phyloP scores from a whole-genome alignment of 257 asterid genomes.

The Eustoma russellianum region DNA sequence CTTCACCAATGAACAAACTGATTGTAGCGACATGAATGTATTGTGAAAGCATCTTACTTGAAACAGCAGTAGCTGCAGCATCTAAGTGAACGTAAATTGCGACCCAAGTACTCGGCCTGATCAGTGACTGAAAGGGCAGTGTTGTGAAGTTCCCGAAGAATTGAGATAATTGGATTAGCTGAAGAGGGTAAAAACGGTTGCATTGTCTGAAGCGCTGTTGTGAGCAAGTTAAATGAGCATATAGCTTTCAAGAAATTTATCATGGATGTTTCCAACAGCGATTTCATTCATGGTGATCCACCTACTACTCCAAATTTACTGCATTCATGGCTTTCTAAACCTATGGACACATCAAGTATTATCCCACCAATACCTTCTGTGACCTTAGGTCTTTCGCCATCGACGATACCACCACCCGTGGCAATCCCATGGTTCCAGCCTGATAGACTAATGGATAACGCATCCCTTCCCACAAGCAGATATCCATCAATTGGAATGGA shows the following conservation, averaged over 20 bases:
- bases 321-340: slow-evolving; percentile 72
- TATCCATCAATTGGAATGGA: slow-evolving; percentile 25
- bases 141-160: slow-evolving; percentile 42
- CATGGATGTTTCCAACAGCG: slow-evolving; percentile 52
- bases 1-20: too few species aligned
- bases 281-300: slow-evolving; percentile 31
- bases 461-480: slow-evolving; percentile 10
- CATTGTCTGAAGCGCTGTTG: slow-evolving; percentile 46
- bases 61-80: too few species aligned
- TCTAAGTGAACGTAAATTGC: slow-evolving; percentile 25
- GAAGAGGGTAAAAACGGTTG: slow-evolving; percentile 56
- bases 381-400: slow-evolving; percentile 56
- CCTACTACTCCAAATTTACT: slow-evolving; percentile 29
- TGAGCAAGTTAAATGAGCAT: slow-evolving; percentile 22
- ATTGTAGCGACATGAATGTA: too few species aligned
- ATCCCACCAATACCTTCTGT: slow-evolving; percentile 56
- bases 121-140: slow-evolving; percentile 71
- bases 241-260: slow-evolving; percentile 10
- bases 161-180: slow-evolving; percentile 13
- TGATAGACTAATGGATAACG: slow-evolving; percentile 11
- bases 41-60: too few species aligned
- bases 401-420: slow-evolving; percentile 27
- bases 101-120: slow-evolving; percentile 59
- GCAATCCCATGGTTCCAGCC: slow-evolving; percentile 50
- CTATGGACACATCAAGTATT: slow-evolving; percentile 28